Evolutionary conservation across 2,329 filamentous ascomycete genomes (phyloP).

Genomic region (Diplodia corticola): DNA sequence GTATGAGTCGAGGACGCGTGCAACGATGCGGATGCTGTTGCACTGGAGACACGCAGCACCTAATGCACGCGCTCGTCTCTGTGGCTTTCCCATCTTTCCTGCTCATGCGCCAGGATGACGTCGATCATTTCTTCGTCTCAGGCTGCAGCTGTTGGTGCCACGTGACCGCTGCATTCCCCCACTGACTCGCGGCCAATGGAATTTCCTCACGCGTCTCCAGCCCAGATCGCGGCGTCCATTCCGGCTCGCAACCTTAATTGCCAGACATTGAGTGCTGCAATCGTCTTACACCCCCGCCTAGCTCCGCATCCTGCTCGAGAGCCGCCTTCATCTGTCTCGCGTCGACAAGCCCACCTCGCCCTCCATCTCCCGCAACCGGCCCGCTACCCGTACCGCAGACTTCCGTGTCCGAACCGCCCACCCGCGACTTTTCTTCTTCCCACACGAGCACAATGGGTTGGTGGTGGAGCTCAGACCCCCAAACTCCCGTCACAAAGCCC

Average conservation of each 20-base stretch:
- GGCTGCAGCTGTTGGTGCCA: background rate
- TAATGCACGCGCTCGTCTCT: slow-evolving; percentile 15
- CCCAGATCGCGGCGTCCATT: background rate
- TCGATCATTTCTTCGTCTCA: slow-evolving; percentile 9
- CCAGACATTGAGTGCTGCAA: background rate
- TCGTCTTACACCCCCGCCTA: background rate
- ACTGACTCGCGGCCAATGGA: slow-evolving; percentile 17
- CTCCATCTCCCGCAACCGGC: background rate
- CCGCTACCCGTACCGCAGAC: background rate
- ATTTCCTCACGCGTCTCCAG: background rate
- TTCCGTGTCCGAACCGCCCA: background rate
- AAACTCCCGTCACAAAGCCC: slow-evolving; percentile 24
- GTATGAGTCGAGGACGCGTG: background rate
- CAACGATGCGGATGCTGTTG: background rate
- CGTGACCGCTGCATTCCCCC: background rate
- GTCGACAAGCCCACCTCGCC: background rate
- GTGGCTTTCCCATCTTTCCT: slow-evolving; percentile 12
- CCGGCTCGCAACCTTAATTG: background rate
- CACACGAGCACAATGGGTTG: slow-evolving; percentile 43
- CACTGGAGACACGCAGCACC: slow-evolving; percentile 8
- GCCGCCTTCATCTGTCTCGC: background rate
- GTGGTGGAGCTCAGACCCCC: slow-evolving; percentile 44
- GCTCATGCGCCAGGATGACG: slow-evolving; percentile 12
- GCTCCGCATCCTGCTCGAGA: background rate
- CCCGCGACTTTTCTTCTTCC: background rate